Percentiles rank a stretch among this genome's conserved stretches.
phyloP scores from a whole-genome alignment of 1,284 basidiomycete genomes.

The Sanghuangporus baumii region DNA sequence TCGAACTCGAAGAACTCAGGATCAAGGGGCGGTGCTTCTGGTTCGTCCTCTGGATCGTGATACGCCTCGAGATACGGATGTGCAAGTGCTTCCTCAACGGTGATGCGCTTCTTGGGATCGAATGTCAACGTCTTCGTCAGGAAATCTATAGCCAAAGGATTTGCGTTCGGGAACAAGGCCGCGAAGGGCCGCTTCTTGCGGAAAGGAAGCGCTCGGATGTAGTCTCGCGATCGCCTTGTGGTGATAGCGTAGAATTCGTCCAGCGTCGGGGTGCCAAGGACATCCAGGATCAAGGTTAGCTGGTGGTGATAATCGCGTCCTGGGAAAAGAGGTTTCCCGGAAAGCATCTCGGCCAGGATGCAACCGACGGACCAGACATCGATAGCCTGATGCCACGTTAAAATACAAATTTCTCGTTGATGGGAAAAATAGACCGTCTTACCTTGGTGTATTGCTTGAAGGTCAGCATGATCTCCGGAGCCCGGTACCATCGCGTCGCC shows the following conservation, averaged over 20 bases:
- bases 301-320: constrained; percentile 97
- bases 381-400: constrained; percentile 53
- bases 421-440: constrained; percentile 23
- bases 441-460: constrained; percentile 96
- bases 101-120: constrained; percentile 90
- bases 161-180: constrained; percentile 83
- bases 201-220: constrained; percentile 86
- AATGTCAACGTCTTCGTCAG: constrained; percentile 88
- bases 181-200: constrained; percentile 77
- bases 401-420: constrained; percentile 2
- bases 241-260: constrained; percentile 92
- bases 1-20: constrained; percentile 95
- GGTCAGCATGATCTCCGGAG: constrained; percentile 94
- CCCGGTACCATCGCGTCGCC: constrained; percentile 90
- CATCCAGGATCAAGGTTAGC: constrained; percentile 84
- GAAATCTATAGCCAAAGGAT: constrained; percentile 84
- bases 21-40: constrained; percentile 83
- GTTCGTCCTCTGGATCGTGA: constrained; percentile 91
- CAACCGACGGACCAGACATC: constrained; percentile 97
- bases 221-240: constrained; percentile 80
- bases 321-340: constrained; percentile 90
- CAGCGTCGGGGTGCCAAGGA: constrained; percentile 87
- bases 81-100: constrained; percentile 85
- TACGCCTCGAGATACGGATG: constrained; percentile 93
- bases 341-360: constrained; percentile 96